Conservation (phyloP, 352 stramenopile species). For the Phytophthora ohioensis region DNA sequence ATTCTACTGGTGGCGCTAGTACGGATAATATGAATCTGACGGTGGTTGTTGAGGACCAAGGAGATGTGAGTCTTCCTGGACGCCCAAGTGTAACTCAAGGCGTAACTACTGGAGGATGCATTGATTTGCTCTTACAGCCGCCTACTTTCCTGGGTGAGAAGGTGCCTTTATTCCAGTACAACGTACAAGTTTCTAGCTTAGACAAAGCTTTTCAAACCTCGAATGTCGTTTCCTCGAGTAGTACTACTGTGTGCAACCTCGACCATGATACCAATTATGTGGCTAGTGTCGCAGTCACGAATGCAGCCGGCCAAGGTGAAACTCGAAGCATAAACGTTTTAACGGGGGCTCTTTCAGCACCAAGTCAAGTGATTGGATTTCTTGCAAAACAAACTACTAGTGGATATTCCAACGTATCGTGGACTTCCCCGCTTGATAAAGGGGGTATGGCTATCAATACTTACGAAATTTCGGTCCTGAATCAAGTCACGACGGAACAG, state of each 20-base stretch:
- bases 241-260: slow-evolving; percentile 30
- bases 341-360: slow-evolving; percentile 35
- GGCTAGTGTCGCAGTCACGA: slow-evolving; percentile 31
- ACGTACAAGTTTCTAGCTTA: background rate
- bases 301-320: slow-evolving; percentile 35
- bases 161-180: slow-evolving; percentile 24
- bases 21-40: slow-evolving; percentile 22
- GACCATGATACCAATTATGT: slow-evolving; percentile 39
- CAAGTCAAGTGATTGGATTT: slow-evolving; percentile 34
- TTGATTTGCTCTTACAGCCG: slow-evolving; percentile 32
- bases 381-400: slow-evolving; percentile 20
- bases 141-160: slow-evolving; percentile 41
- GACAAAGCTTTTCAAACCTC: too few species aligned
- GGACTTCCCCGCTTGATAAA: slow-evolving; percentile 40
- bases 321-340: slow-evolving; percentile 18
- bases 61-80: slow-evolving; percentile 53
- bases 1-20: slow-evolving; percentile 37
- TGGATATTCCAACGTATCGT: slow-evolving; percentile 40
- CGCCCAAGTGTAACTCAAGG: slow-evolving; percentile 8
- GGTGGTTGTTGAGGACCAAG: slow-evolving; percentile 45
- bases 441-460: slow-evolving; percentile 39
- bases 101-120: slow-evolving; percentile 39
- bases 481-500: slow-evolving; percentile 2
- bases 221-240: background rate
- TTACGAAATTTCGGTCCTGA: slow-evolving; percentile 38